Evolutionary conservation across 495 filamentous ascomycete species (phyloP).

Genomic region (Trichoderma gamsii): DNA sequence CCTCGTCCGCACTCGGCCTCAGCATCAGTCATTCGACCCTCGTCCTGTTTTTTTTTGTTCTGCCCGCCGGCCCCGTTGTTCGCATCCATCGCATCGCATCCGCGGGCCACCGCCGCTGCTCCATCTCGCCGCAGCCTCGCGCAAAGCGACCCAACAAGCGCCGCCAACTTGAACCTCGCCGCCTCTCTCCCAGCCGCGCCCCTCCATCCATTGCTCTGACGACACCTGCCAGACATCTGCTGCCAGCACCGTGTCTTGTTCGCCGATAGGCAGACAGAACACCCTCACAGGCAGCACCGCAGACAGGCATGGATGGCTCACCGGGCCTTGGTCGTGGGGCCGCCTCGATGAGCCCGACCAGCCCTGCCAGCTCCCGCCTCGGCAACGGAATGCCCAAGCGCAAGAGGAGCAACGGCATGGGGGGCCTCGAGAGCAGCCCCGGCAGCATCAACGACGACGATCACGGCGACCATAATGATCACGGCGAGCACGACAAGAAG

Average conservation of each 20-base stretch:
- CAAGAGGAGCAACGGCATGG: constrained; percentile 37
- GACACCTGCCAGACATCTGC: not conserved
- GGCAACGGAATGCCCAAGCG: constrained; percentile 34
- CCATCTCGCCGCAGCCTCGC: constrained; percentile 9
- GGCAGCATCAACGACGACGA: constrained; percentile 61
- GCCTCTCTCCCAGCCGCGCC: not conserved
- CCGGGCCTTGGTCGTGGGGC: constrained; percentile 32
- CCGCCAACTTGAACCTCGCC: not conserved
- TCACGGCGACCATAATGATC: constrained; percentile 47
- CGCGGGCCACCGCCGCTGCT: not conserved
- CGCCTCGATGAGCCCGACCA: constrained; percentile 35
- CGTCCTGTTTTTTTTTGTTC: not conserved
- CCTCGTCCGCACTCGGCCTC: constrained; percentile 3
- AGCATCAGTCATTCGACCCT: not conserved
- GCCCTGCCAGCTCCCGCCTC: constrained; percentile 38
- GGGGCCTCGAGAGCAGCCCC: constrained; percentile 56
- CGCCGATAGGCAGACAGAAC: not conserved
- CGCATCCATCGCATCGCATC: not conserved
- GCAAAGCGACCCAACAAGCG: not conserved
- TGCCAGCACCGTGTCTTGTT: not conserved
- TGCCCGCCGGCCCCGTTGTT: not conserved
- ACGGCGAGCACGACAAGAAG: constrained; percentile 53
- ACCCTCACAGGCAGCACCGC: constrained; percentile 13
- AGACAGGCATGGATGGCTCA: constrained; percentile 33
- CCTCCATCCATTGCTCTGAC: not conserved